Base-by-base conservation (phyloP, 2,329 filamentous ascomycete species). In the Tolypocladium inflatum region DNA sequence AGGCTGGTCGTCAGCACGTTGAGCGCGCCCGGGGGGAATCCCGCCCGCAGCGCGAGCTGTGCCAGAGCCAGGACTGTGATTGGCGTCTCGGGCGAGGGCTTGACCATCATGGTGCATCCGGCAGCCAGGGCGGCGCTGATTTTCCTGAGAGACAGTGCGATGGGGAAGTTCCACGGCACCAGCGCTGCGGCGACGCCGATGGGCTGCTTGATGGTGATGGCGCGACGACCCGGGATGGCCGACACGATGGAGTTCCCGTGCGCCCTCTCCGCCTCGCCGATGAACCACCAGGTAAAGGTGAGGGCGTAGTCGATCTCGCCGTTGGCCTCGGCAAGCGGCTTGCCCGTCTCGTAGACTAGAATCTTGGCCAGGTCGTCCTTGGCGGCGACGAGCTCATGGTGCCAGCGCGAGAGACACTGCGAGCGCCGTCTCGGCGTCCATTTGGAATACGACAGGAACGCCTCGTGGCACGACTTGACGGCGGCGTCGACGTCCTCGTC, bases 81-180 rank as follows among this genome's bases (percentile, higher is more conserved):
- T 0, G 89, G 89, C 2, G 89, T 91, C 69, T 90, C 87, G 0
- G 87, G 87, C 4, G 83, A 86, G 2, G 87, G 85, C 72, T 90
- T 90, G 19, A 83, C 78, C 19, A 92, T 78, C 83, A 92, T 89
- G 1, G 87, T 89, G 69, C 87, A 90, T 23, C 88, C 88, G 15
- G 87, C 87, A 30, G 88, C 88, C 35, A 91, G 74, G 1, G 83
- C 84, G 0, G 83, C 74, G 2, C 70, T 74, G 10, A 74, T 70
- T 60, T 80, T 80, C 21, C 77, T 66, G 26, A 78, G 70, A 9
- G 78, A 71, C 71, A 83, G 79, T 13, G 77, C 78, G 26, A 78
- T 68, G 15, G 80, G 80, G 62, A 87, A 88, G 71, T 88, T 87
- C 84, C 83, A 73, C 0, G 72, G 71, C 8, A 74, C 67, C 13